A percentile compares a stretch with the other conserved stretches of the same genome.
phyloP scores from a whole-genome alignment of 306 rosid genomes.

The Lablab purpureus region DNA sequence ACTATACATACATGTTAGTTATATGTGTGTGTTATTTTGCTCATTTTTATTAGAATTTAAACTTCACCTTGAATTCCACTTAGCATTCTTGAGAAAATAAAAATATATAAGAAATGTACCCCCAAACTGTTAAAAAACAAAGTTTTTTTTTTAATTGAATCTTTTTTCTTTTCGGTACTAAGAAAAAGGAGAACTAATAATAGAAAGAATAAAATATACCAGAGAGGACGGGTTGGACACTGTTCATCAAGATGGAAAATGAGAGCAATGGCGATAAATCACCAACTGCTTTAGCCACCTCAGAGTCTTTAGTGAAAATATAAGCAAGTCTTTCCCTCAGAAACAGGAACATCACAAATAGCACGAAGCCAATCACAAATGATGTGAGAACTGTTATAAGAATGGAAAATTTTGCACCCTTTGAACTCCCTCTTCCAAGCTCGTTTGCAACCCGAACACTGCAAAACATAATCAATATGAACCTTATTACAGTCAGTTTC shows the following conservation, averaged over 20 bases:
- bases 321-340: slow-evolving; percentile 55
- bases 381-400: slow-evolving; percentile 54
- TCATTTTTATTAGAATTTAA: no score
- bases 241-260: slow-evolving; percentile 62
- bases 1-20: no score
- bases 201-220: slow-evolving; percentile 34
- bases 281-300: slow-evolving; percentile 57
- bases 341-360: slow-evolving; percentile 55
- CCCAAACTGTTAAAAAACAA: no score
- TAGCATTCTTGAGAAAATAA: no score
- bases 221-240: slow-evolving; percentile 70
- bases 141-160: no score
- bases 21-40: no score
- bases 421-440: slow-evolving; percentile 68
- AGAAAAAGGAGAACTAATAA: no score
- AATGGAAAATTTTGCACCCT: slow-evolving; percentile 59
- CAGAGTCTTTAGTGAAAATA: slow-evolving; percentile 55
- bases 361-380: slow-evolving; percentile 49
- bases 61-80: no score
- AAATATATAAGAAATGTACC: no score
- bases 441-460: slow-evolving; percentile 71
- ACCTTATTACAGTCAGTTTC: no score
- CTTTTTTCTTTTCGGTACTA: no score
- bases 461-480: background rate
- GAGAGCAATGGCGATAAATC: slow-evolving; percentile 60